A percentile compares a stretch with the other conserved stretches of the same genome.
Evolutionary conservation across 306 rosid genomes (phyloP).

Genomic region (Biancaea sappan): DNA sequence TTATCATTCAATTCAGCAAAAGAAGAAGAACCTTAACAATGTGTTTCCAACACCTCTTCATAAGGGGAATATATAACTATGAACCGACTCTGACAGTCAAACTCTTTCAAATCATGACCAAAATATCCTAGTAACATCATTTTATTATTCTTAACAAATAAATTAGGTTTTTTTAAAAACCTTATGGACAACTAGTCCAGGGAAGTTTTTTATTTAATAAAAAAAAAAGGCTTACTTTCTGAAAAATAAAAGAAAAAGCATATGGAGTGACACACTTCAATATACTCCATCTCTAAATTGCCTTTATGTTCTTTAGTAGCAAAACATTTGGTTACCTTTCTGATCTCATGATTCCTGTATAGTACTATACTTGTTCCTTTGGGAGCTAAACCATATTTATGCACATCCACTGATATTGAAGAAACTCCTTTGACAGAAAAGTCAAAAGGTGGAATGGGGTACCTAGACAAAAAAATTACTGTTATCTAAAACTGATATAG

Average conservation of each 20-base stretch:
- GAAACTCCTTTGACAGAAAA: slow-evolving; percentile 94
- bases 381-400: slow-evolving; percentile 96
- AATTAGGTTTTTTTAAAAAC: slow-evolving; percentile 8
- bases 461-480: slow-evolving; percentile 55
- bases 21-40: background rate
- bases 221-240: background rate
- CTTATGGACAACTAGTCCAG: slow-evolving; percentile 5
- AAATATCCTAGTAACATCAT: background rate
- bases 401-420: slow-evolving; percentile 94
- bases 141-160: background rate
- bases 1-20: slow-evolving; percentile 19
- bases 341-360: slow-evolving; percentile 84
- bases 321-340: slow-evolving; percentile 70
- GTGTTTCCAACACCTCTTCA: slow-evolving; percentile 1
- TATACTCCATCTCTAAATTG: slow-evolving; percentile 17
- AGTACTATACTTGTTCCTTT: slow-evolving; percentile 92
- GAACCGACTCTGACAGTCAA: background rate
- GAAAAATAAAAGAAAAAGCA: background rate
- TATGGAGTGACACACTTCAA: slow-evolving; percentile 23
- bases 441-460: slow-evolving; percentile 79
- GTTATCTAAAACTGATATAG: slow-evolving; percentile 9
- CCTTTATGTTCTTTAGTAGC: background rate
- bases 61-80: background rate
- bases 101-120: slow-evolving; percentile 4
- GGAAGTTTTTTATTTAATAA: too few species aligned